Evolutionary conservation across 306 rosid genomes (phyloP), one percentile per base, ranked within the genome.

Genomic region (Biancaea sappan): DNA sequence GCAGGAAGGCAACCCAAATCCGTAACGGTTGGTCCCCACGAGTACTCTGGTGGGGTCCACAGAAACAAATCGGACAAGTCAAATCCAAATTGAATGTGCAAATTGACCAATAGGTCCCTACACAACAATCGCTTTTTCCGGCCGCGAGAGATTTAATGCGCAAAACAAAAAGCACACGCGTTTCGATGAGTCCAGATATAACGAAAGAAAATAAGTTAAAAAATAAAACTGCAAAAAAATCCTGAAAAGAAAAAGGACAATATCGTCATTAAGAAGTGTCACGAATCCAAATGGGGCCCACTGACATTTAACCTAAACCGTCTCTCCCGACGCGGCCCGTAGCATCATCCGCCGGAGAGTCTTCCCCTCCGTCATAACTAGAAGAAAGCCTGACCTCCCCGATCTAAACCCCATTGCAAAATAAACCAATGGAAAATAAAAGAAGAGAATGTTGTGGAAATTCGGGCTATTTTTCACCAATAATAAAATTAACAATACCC

Each of bases 281-380:
- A n/a, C n/a, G n/a, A n/a, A n/a, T n/a, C n/a, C n/a, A n/a, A n/a
- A n/a, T n/a, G n/a, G n/a, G n/a, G 4, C 4, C 18, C 21, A 14
- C 43, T 5, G 44, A 41, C 51, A 14, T 26, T 32, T 18, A 21
- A 56, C 26, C 11, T 43, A 10, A 34, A 21, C 22, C 19, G 21
- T 10, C 44, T 16, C 3, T 4, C 12, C 72, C 57, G 40, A 66
- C 21, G n/a, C n/a, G n/a, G n/a, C n/a, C n/a, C n/a, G n/a, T 40
- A 61, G 41, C 63, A 31, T 56, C 38, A 21, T 15, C 35, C 50
- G 61, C 86, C 53, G 69, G 34, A 15, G 70, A 75, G 51, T 53
- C 70, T 12, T 4, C 19, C 10, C 6, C 9, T 28, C 24, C 40
- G 3, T 54, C 72, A 60, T 32, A 68, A 48, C 10, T 73, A 48